These are phyloP conservation scores for Nakazawaea sp. DNA, from an alignment of 805 yeast genomes.

Conservation along the genomic window DNA sequence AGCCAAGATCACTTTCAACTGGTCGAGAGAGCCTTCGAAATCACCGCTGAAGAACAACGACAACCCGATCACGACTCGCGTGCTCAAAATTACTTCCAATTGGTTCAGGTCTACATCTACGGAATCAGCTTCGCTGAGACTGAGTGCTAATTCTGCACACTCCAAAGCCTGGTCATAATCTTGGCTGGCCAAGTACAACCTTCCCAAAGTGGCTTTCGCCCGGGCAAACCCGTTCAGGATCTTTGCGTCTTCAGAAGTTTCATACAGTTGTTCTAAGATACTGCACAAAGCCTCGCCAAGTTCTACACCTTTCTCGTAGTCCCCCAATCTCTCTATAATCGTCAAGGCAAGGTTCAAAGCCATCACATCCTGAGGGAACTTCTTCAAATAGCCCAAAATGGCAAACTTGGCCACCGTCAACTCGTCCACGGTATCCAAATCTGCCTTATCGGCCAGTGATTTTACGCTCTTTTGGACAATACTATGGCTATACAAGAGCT, in stretches of 20 bases:
- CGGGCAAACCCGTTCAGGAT: slow-evolving; percentile 44
- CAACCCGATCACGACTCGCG: slow-evolving; percentile 52
- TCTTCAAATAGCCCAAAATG: slow-evolving; percentile 57
- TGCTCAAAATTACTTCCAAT: slow-evolving; percentile 5
- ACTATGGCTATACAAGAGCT: slow-evolving; percentile 62
- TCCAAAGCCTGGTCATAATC: slow-evolving; percentile 55
- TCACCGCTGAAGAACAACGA: slow-evolving; percentile 56
- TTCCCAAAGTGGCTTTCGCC: slow-evolving; percentile 64
- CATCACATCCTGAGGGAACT: slow-evolving; percentile 46
- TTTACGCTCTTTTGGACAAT: slow-evolving; percentile 41
- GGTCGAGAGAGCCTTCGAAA: slow-evolving; percentile 59
- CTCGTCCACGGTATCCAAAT: slow-evolving; percentile 56
- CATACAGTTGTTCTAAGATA: slow-evolving; percentile 50
- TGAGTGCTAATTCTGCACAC: slow-evolving; percentile 48
- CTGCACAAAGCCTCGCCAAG: slow-evolving; percentile 39
- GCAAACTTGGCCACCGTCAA: slow-evolving; percentile 61
- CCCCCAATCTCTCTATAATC: slow-evolving; percentile 64
- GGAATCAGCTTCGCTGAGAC: slow-evolving; percentile 37
- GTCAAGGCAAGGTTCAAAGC: slow-evolving; percentile 52
- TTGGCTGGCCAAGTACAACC: slow-evolving; percentile 58
- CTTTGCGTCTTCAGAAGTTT: slow-evolving; percentile 40
- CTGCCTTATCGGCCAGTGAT: slow-evolving; percentile 39
- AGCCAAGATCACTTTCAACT: slow-evolving; percentile 62
- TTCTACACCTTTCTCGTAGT: slow-evolving; percentile 46
- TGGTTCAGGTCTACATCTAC: slow-evolving; percentile 22